Base-by-base conservation (phyloP, 75 land plant genomes). In the Cunninghamia lanceolata region DNA sequence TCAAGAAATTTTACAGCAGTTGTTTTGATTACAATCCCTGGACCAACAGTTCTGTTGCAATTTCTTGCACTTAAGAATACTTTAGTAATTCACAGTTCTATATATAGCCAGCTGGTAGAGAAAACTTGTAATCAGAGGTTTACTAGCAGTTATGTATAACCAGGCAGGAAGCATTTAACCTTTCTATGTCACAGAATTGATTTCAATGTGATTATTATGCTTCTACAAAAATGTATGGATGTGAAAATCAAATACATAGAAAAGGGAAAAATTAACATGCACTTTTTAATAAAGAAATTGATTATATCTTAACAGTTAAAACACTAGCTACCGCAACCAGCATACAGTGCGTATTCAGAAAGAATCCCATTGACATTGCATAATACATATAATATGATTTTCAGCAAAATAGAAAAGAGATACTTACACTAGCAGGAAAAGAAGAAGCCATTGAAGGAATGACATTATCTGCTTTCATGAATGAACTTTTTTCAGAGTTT, bases 361-460 rank as follows among this genome's bases (percentile, higher is more conserved):
- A 32, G 36, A 71, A 34, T 0, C 75, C 75, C 28, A 71, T 10
- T 0, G 34, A 3, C 75, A 71, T 13, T 13, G 36, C 11, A 32
- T n/a, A n/a, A n/a, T n/a, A n/a, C n/a, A n/a, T 32, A 71, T 10
- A 71, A 71, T 34, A 71, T 71, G 11, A 4, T 71, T 71, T 32
- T 32, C 34, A 71, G 75, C 34, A 35, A 84, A 56, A 47, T 6
- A 46, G 28, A 73, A 83, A 45, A 42, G n/a, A 70, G 73, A 83
- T 54, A 28, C 85, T 63, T 82, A 89, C 91, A 85, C 84, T 89
- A 21, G 89, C 54, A 1, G 75, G 82, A 32, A 85, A 30, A 32
- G 90, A 68, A 46, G 90, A 66, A 34, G 82, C 70, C 32, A 79
- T 83, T 35, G 88, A 28, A 42, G 82, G 50, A 59, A 70, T 52